These are phyloP conservation scores for Xeromyces bisporus DNA, from an alignment of 495 filamentous ascomycete genomes.

Conservation along the genomic window DNA sequence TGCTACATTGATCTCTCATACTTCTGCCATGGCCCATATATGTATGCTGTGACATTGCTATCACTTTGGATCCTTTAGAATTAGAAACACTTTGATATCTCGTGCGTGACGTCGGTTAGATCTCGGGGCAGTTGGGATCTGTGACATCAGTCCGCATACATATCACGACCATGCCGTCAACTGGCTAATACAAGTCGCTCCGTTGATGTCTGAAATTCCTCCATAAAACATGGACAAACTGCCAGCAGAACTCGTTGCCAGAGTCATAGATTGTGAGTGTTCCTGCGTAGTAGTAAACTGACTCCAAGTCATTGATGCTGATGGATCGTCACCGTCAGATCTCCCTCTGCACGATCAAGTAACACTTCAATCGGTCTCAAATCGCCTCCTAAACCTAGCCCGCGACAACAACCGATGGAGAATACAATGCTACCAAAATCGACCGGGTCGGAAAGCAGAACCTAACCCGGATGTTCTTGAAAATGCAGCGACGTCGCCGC, in stretches of 20 bases:
- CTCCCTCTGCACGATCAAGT: conserved; percentile 54
- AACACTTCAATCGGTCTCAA: conserved; percentile 52
- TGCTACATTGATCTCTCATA: neutral
- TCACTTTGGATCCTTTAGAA: neutral
- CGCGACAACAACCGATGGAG: conserved; percentile 69
- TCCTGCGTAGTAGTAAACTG: neutral
- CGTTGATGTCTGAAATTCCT: conserved; percentile 5
- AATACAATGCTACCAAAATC: conserved; percentile 49
- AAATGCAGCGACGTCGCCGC: conserved; percentile 11
- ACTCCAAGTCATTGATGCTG: neutral
- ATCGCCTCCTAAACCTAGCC: conserved; percentile 45
- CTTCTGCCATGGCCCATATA: neutral
- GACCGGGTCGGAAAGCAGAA: conserved; percentile 14
- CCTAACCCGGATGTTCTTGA: conserved; percentile 8
- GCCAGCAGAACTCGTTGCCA: conserved; percentile 61
- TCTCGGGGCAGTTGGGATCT: no score
- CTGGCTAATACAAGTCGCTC: conserved; percentile 24
- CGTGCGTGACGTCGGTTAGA: no score
- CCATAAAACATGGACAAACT: conserved; percentile 52
- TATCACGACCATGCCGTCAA: no score
- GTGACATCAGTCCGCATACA: no score
- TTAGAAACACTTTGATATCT: no score
- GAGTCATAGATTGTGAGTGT: conserved; percentile 54
- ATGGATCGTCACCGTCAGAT: conserved; percentile 24
- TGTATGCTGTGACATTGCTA: neutral